Conservation (phyloP, 179 eudicot species). For the Beta corolliflora region DNA sequence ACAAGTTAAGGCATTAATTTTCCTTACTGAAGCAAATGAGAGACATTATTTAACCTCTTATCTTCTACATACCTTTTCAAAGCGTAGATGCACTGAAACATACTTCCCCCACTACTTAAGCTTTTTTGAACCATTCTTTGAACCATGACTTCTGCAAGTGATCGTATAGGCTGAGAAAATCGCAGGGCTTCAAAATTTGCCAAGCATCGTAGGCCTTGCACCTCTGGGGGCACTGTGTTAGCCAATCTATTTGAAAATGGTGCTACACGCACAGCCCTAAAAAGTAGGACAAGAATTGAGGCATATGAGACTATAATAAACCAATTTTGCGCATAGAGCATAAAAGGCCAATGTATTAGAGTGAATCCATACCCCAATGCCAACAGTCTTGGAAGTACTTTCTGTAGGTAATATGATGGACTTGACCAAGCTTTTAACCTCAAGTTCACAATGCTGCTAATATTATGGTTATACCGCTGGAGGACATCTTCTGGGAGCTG, state of each 20-base stretch:
- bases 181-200: slow-evolving; percentile 94
- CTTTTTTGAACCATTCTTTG: slow-evolving; percentile 80
- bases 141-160: slow-evolving; percentile 85
- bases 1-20: slow-evolving; percentile 9
- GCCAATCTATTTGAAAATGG: slow-evolving; percentile 98
- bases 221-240: slow-evolving; percentile 76
- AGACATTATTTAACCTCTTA: not conserved
- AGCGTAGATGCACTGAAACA: slow-evolving; percentile 95
- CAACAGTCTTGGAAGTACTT: slow-evolving; percentile 84
- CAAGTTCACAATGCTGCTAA: slow-evolving; percentile 91
- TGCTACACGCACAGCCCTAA: slow-evolving; percentile 97
- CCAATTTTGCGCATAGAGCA: not conserved
- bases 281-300: not conserved
- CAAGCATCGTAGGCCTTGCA: slow-evolving; percentile 87
- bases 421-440: slow-evolving; percentile 98
- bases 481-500: slow-evolving; percentile 84
- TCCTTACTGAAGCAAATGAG: not conserved
- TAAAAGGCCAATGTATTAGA: not conserved
- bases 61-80: slow-evolving; percentile 74
- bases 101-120: slow-evolving; percentile 72
- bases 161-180: slow-evolving; percentile 82
- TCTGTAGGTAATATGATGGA: slow-evolving; percentile 74
- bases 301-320: not conserved
- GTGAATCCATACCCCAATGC: slow-evolving; percentile 61
- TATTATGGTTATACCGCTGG: slow-evolving; percentile 70